Percentiles rank a stretch among this genome's conserved stretches.
Evolutionary conservation across 805 yeast genomes (phyloP).

Genomic region (Cyberlindnera xylosilytica): DNA sequence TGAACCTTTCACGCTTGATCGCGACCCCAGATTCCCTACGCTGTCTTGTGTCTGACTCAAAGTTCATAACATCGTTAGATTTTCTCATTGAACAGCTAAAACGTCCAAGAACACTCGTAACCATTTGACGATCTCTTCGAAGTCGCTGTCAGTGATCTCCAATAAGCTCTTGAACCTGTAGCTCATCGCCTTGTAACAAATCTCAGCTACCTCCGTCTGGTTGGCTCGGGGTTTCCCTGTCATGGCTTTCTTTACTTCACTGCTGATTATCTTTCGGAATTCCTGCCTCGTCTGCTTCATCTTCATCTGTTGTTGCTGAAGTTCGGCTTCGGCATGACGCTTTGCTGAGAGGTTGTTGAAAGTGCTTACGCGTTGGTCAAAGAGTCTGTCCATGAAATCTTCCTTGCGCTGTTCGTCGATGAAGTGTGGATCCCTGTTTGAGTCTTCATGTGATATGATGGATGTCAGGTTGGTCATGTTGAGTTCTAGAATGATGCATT

Average conservation of each 20-base stretch:
- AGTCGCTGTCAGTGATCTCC: conserved; percentile 9
- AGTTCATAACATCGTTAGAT: not conserved
- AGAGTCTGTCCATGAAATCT: conserved; percentile 24
- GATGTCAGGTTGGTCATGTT: conserved; percentile 7
- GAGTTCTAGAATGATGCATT: conserved; percentile 21
- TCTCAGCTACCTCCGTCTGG: conserved; percentile 25
- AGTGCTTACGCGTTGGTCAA: conserved; percentile 16
- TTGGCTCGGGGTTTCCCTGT: conserved; percentile 9
- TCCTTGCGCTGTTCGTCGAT: conserved; percentile 25
- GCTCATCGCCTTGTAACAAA: conserved; percentile 23
- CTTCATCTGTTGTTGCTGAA: conserved; percentile 21
- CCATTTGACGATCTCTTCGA: conserved; percentile 21
- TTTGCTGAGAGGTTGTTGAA: conserved; percentile 18
- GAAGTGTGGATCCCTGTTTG: conserved; percentile 6
- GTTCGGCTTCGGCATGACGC: conserved; percentile 16
- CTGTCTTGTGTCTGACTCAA: no score
- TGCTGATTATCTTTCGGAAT: conserved; percentile 18
- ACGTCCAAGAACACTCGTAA: conserved; percentile 14
- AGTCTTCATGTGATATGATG: not conserved
- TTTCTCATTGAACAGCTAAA: conserved; percentile 4
- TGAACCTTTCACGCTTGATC: no score
- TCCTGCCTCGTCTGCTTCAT: conserved; percentile 15
- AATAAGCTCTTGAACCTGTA: conserved; percentile 18
- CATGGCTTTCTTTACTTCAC: conserved; percentile 17
- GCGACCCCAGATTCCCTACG: no score